Evolutionary conservation across 75 land plant species (phyloP).

Genomic region (Pinus taeda): DNA sequence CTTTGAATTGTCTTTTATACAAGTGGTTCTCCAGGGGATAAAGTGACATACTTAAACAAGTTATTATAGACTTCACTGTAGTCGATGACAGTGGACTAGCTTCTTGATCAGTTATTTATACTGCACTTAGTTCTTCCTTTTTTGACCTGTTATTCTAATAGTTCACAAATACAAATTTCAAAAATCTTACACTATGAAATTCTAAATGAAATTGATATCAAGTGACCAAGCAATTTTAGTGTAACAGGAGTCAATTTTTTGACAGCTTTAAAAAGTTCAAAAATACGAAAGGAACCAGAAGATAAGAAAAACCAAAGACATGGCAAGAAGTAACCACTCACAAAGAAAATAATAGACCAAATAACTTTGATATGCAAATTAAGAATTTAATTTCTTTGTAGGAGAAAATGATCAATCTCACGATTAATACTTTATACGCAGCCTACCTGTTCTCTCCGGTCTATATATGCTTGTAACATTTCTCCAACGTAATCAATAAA

Average conservation of each 20-base stretch:
- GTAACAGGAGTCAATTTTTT: too few species aligned
- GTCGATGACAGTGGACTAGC: not conserved
- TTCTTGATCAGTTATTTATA: not conserved
- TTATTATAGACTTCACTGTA: not conserved
- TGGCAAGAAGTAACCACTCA: not conserved
- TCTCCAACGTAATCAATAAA: slow-evolving; percentile 86
- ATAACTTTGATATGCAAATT: not conserved
- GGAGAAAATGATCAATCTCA: not conserved
- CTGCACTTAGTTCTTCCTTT: too few species aligned
- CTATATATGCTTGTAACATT: slow-evolving; percentile 85
- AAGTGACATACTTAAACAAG: not conserved
- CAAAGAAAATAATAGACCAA: not conserved
- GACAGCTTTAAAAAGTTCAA: too few species aligned
- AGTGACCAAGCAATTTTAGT: not conserved
- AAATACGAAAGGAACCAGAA: not conserved
- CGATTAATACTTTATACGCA: not conserved
- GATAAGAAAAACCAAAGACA: not conserved
- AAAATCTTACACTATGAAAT: not conserved
- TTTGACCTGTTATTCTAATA: too few species aligned
- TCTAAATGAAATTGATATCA: not conserved
- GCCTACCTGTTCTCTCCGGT: slow-evolving; percentile 87
- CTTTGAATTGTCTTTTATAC: not conserved
- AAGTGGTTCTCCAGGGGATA: not conserved
- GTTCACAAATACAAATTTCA: not conserved
- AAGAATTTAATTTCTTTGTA: not conserved